These are phyloP conservation scores for Pseudisothecium myosuroides DNA, from an alignment of 225 moss, liverwort and hornwort species.

Conservation along the genomic window DNA sequence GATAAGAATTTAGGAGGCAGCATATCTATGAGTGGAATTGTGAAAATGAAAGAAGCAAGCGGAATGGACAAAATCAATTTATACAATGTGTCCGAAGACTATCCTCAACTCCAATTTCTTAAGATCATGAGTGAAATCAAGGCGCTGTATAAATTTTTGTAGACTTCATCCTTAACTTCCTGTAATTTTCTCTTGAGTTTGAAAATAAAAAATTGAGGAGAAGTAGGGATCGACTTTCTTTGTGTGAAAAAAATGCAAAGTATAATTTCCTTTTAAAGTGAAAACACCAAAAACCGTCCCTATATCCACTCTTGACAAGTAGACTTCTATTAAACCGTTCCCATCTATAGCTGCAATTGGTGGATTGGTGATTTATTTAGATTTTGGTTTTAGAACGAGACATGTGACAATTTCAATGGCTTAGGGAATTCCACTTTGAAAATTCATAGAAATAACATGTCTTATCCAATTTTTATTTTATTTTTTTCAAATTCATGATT, in stretches of 20 bases:
- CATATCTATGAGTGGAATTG: neutral
- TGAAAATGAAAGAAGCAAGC: neutral
- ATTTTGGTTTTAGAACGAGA: too few relatives aligned
- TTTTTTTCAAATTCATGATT: too few relatives aligned
- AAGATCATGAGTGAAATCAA: neutral
- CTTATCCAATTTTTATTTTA: too few relatives aligned
- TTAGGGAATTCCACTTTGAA: too few relatives aligned
- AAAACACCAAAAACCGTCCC: too few relatives aligned
- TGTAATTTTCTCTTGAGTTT: neutral
- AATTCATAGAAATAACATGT: too few relatives aligned
- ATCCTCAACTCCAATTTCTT: neutral
- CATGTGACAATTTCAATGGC: too few relatives aligned
- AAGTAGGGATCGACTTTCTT: neutral
- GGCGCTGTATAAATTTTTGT: neutral
- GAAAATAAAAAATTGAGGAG: neutral
- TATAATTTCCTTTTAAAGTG: neutral
- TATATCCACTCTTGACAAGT: too few relatives aligned
- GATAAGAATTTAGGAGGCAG: neutral
- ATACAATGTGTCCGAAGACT: neutral
- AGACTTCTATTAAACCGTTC: too few relatives aligned
- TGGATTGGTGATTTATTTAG: rapidly evolving
- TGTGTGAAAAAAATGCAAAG: neutral
- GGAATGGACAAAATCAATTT: neutral
- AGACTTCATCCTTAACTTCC: neutral
- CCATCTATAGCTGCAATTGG: too few relatives aligned